Percentiles rank a stretch among this genome's conserved stretches.
These are phyloP conservation scores for Hypoxylon sp. DNA, from an alignment of 2,329 filamentous ascomycete species.

Conservation along the genomic window DNA sequence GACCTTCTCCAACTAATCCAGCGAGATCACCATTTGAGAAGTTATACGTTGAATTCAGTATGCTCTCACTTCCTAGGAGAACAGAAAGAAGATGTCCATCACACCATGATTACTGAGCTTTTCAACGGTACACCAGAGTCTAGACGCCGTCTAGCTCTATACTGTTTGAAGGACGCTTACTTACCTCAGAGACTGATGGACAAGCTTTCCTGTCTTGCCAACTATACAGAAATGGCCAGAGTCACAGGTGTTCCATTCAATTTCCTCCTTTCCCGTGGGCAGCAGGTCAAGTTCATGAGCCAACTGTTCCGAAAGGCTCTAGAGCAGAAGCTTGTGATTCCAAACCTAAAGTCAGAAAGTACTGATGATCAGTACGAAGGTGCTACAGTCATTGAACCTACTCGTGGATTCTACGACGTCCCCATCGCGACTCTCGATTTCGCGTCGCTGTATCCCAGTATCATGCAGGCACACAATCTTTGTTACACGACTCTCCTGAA, in stretches of 20 bases:
- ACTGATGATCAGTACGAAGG: slow-evolving; percentile 95
- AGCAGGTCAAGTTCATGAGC: slow-evolving; percentile 98
- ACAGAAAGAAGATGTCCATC: slow-evolving; percentile 98
- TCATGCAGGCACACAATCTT: slow-evolving; percentile 98
- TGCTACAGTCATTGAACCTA: slow-evolving; percentile 97
- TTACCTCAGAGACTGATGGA: slow-evolving; percentile 95
- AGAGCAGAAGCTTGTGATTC: slow-evolving; percentile 94
- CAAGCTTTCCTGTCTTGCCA: slow-evolving; percentile 97
- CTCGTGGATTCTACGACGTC: slow-evolving; percentile 92
- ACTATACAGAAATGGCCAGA: slow-evolving; percentile 99
- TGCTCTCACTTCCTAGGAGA: slow-evolving; percentile 95
- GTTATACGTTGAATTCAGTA: slow-evolving; percentile 97
- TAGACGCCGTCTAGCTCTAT: slow-evolving; percentile 88
- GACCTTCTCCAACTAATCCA: slow-evolving; percentile 96
- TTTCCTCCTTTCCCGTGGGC: slow-evolving; percentile 89
- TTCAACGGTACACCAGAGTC: slow-evolving; percentile 98
- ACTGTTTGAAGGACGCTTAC: slow-evolving; percentile 98
- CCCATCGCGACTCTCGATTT: slow-evolving; percentile 98
- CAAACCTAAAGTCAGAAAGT: slow-evolving; percentile 80
- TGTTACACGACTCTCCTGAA: slow-evolving; percentile 96
- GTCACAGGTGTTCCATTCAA: slow-evolving; percentile 99
- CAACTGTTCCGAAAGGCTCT: slow-evolving; percentile 96
- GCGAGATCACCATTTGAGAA: slow-evolving; percentile 93
- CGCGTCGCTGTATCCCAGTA: slow-evolving; percentile 97
- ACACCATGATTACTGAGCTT: slow-evolving; percentile 99